Evolutionary conservation across 129 eudicot species (phyloP), one percentile per base, ranked within the genome.

Genomic region (Erigeron canadensis): DNA sequence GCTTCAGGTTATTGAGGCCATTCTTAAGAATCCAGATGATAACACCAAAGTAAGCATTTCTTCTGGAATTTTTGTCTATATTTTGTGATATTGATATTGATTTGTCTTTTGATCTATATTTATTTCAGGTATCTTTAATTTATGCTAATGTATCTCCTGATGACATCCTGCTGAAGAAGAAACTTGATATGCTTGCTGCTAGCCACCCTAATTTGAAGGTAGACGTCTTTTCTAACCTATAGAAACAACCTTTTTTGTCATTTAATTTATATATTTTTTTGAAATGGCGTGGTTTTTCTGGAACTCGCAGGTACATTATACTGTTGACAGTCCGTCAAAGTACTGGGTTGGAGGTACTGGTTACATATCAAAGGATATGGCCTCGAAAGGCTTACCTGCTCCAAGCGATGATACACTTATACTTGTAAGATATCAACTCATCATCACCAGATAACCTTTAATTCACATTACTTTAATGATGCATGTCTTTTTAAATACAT

Each of bases 191-290:
- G 62, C 96, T 95, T 81, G 91, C 93, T 56, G 87, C 95, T 18
- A 86, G 77, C 82, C 92, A 90, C 74, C 99, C 99, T n/a, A 95
- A 95, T 81, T 78, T 95, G 67, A 95, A 90, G 99, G 99, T 94
- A 74, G 39, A 19, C 18, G 5, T 8, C 38, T 58, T 41, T 54
- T 6, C 43, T 5, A 17, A 73, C 48, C 18, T 8, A 6, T 7
- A 37, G n/a, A 6, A 61, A 38, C 45, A 34, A 13, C 34, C 34
- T 28, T 28, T 3, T 28, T 28, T 28, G 48, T 42, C 23, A 15
- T 44, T 59, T 37, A 50, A 22, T 41, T 48, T 63, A 17, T 19
- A 60, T 55, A 44, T 5, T 38, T 50, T 10, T 71, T 16, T 43
- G 8, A 17, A 8, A 11, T n/a, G 6, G 63, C 47, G 10, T 18